Evolutionary conservation across 257 asterid species (phyloP).

Genomic region (Solanum clarkiae): DNA sequence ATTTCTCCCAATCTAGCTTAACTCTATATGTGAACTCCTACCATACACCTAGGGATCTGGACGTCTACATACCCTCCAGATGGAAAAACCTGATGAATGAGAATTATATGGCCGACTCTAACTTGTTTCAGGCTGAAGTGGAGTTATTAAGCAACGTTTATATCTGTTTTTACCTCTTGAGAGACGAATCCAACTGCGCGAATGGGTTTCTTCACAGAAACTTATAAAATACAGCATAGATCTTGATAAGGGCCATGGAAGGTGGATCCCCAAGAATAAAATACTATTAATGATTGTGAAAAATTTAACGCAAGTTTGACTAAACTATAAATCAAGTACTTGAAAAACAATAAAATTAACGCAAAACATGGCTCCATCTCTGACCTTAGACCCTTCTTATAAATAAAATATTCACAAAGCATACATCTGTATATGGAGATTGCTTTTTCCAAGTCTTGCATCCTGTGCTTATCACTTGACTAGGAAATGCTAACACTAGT

Average conservation of each 20-base stretch:
- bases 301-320: neutral
- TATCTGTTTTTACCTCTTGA: neutral
- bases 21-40: neutral
- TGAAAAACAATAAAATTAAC: neutral
- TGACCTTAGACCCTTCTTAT: neutral
- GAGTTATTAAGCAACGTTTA: neutral
- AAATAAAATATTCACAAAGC: neutral
- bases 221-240: neutral
- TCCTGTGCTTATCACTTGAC: neutral
- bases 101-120: neutral
- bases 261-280: neutral
- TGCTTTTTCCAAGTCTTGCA: neutral
- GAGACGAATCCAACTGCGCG: neutral
- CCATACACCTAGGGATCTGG: too few species aligned
- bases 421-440: neutral
- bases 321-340: neutral
- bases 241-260: neutral
- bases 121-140: neutral
- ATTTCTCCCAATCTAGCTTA: neutral
- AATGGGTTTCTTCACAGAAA: neutral
- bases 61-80: neutral
- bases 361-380: neutral
- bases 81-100: neutral
- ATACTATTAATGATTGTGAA: neutral
- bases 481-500: neutral